A percentile compares a stretch with the other conserved stretches of the same genome.
phyloP scores from a whole-genome alignment of 2,329 filamentous ascomycete species.

The Colletotrichum ledebouriae region DNA sequence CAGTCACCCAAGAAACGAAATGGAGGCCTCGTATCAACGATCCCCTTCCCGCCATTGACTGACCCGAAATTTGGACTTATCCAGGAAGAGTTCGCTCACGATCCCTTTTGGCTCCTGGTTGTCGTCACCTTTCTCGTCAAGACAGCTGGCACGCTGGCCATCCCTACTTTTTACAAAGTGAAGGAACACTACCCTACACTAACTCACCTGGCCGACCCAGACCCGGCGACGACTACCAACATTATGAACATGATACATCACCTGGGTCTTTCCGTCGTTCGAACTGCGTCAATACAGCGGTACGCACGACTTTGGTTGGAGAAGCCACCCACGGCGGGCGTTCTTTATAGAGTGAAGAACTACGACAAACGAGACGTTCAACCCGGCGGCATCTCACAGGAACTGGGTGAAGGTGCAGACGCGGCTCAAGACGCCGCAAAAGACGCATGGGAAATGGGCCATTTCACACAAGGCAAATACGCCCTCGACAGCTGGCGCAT shows the following conservation, averaged over 20 bases:
- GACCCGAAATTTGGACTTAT: constrained; percentile 80
- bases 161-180: constrained; percentile 80
- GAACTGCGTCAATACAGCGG: constrained; percentile 76
- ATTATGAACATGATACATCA: constrained; percentile 73
- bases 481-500: constrained; percentile 93
- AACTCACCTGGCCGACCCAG: constrained; percentile 68
- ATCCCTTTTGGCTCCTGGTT: constrained; percentile 85
- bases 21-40: constrained; percentile 63
- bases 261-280: constrained; percentile 78
- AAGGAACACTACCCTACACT: constrained; percentile 78
- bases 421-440: constrained; percentile 36
- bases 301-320: constrained; percentile 79
- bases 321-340: constrained; percentile 70
- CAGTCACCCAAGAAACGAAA: constrained; percentile 50
- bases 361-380: constrained; percentile 58
- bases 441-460: constrained; percentile 85
- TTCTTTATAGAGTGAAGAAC: constrained; percentile 65
- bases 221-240: constrained; percentile 64
- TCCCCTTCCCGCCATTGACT: constrained; percentile 77
- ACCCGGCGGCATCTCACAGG: neutral
- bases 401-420: constrained; percentile 20
- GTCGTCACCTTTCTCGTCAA: constrained; percentile 89
- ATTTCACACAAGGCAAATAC: constrained; percentile 86
- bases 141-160: constrained; percentile 79
- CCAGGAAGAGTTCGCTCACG: constrained; percentile 81